These are phyloP conservation scores for Tothia fuscella DNA, from an alignment of 2,329 filamentous ascomycete genomes.

Conservation along the genomic window DNA sequence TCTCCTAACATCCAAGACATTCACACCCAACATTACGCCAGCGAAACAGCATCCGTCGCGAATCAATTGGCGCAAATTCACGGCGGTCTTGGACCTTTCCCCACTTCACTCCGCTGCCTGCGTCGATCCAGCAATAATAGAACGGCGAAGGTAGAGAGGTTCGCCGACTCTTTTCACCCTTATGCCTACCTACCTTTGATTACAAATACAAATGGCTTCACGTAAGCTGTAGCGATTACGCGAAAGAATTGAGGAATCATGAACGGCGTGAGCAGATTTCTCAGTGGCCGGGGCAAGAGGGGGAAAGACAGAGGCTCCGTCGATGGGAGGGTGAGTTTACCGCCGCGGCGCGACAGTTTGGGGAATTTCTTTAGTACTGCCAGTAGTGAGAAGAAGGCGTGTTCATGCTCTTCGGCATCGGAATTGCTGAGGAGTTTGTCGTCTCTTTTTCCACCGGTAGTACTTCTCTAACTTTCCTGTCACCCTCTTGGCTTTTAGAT, in stretches of 20 bases:
- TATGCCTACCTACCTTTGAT: not conserved
- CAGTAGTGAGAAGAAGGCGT: not conserved
- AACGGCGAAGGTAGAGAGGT: not conserved
- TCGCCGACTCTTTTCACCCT: not conserved
- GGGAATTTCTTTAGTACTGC: not conserved
- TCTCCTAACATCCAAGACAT: no score
- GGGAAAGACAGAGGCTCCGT: conserved; percentile 19
- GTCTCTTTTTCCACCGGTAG: not conserved
- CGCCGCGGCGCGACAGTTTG: not conserved
- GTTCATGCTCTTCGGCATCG: no score
- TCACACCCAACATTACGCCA: no score
- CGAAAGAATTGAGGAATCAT: conserved; percentile 17
- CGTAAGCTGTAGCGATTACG: not conserved
- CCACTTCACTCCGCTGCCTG: no score
- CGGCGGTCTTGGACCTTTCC: no score
- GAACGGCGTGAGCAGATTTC: conserved; percentile 50
- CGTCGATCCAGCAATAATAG: no score
- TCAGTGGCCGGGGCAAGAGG: conserved; percentile 55
- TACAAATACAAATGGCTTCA: not conserved
- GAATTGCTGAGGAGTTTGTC: no score
- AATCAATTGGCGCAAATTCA: no score
- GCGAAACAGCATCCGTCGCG: no score
- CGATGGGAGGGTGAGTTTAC: conserved; percentile 1
- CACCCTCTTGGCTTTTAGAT: not conserved
- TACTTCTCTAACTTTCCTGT: not conserved